Base-by-base conservation (phyloP, 768 basidiomycete genomes). In the Gymnopilus dilepis region DNA sequence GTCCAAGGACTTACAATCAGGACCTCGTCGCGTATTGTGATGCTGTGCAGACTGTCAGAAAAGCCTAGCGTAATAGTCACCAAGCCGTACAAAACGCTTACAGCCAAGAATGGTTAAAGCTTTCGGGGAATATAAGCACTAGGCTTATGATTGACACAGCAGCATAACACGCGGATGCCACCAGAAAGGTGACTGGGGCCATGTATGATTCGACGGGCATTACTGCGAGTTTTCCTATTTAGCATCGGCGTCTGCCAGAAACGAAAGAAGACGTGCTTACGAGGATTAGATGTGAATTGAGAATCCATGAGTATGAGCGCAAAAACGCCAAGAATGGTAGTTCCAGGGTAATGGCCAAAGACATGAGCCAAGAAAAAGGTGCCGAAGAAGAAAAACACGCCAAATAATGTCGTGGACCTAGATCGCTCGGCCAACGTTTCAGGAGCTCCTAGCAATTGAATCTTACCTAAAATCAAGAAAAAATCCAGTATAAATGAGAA, bases 361-460 rank as follows among this genome's bases (percentile, higher is more conserved):
- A n/a, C 42, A 33, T 76, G 22, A 22, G 67, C 70, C 21, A 73
- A 76, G 26, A 79, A 60, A 54, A 78, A 78, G 3, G 76, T 73
- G 24, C 78, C 78, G 33, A 78, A 64, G 56, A 77, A 78, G 43
- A 80, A 69, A 52, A 79, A 73, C n/a, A 66, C 74, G 26, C 77
- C 77, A 58, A 74, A 77, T 7, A 78, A 76, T 8, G 71, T 75
- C 2, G 78, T 76, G 17, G 70, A 65, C 19, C 75, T 77, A 31
- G 12, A 41, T 37, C 24, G 19, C 8, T 31, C 4, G 31, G 51
- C 17, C 24, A 13, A 11, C 9, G 17, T n/a, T 17, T 50, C 1
- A 30, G 7, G n/a, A 2, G 12, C 33, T 17, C 5, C 4, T 3
- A n/a, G 30, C 21, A 38, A 42, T 15, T 22, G 2, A 21, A 50